A percentile compares a stretch with the other conserved stretches of the same genome.
phyloP scores from a whole-genome alignment of 441 rosid genomes.

The Jatropha podagrica region DNA sequence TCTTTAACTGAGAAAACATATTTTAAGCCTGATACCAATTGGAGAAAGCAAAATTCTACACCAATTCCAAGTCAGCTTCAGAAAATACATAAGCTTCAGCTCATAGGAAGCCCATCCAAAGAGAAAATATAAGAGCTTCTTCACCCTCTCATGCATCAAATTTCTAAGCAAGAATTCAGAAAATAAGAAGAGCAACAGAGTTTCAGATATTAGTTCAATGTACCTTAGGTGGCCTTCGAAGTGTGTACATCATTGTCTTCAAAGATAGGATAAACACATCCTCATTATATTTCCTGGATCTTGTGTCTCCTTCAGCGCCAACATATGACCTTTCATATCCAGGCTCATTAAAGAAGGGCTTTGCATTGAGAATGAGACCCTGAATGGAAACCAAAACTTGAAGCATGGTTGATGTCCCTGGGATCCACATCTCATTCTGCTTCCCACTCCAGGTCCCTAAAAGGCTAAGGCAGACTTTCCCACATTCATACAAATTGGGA shows the following conservation, averaged over 20 bases:
- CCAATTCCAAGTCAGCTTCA: too few species aligned
- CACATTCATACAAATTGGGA: slow-evolving; percentile 62
- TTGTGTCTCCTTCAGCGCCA: slow-evolving; percentile 35
- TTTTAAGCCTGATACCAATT: too few species aligned
- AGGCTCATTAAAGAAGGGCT: slow-evolving; percentile 68
- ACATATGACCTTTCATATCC: slow-evolving; percentile 38
- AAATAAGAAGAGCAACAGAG: neutral
- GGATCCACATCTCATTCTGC: slow-evolving; percentile 52
- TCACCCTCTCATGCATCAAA: neutral
- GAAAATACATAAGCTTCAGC: too few species aligned
- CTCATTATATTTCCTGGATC: slow-evolving; percentile 45
- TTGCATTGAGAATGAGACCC: slow-evolving; percentile 53
- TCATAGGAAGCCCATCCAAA: neutral
- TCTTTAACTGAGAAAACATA: neutral
- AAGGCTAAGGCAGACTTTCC: slow-evolving; percentile 71
- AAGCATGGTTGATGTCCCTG: slow-evolving; percentile 59
- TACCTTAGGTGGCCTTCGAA: slow-evolving; percentile 63
- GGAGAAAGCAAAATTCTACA: too few species aligned
- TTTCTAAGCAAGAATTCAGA: neutral
- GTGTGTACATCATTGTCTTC: slow-evolving; percentile 60
- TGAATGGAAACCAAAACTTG: slow-evolving; percentile 72
- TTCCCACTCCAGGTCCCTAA: slow-evolving; percentile 64
- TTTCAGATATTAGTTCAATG: neutral
- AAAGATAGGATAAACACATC: slow-evolving; percentile 45
- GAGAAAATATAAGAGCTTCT: neutral